Base-by-base conservation (phyloP, 306 rosid genomes). In the Rubus idaeus region DNA sequence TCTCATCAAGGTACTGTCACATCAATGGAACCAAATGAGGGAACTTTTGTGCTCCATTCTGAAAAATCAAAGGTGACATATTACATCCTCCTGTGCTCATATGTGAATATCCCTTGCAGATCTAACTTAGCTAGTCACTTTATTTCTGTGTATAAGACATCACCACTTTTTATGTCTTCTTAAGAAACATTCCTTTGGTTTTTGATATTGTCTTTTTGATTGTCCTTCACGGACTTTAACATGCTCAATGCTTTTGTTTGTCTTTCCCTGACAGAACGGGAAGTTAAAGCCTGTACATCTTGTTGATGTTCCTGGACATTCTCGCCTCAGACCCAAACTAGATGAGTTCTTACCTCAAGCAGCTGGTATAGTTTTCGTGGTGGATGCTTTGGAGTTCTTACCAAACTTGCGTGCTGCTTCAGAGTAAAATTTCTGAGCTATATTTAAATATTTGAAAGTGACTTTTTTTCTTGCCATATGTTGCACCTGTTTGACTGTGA, bases 301-400 rank as follows among this genome's bases (percentile, higher is more conserved):
- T 87, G 90, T 94, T 76, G 96, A 94, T 85, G 93, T 91, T 80
- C 96, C 98, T 21, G 98, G 98, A 61, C 97, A 94, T 89, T 91
- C 96, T 82, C 96, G 97, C 69, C 98, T 94, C 82, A 90, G 88
- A 52, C 87, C 94, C 81, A 94, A 90, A 81, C 86, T 94, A 75
- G 97, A 94, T 75, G 97, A 94, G 70, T 89, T 85, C 84, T 81
- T 94, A 76, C 93, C 96, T 81, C 89, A 84, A 86, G 95, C 97
- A 41, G 97, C 94, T 77, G 97, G 90, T 80, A 40, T 89, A 52
- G 88, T 91, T 67, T 94, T 91, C 71, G 93, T 91, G 83, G 98
- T 91, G 73, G 98, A 91, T 79, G 90, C 97, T 63, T 77, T 91
- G 87, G 97, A 94, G 70, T 91, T 94, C 75, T 85, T 91, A 81